phyloP scores from a whole-genome alignment of 345 rosid genomes.

The Eucalyptus marginata region DNA sequence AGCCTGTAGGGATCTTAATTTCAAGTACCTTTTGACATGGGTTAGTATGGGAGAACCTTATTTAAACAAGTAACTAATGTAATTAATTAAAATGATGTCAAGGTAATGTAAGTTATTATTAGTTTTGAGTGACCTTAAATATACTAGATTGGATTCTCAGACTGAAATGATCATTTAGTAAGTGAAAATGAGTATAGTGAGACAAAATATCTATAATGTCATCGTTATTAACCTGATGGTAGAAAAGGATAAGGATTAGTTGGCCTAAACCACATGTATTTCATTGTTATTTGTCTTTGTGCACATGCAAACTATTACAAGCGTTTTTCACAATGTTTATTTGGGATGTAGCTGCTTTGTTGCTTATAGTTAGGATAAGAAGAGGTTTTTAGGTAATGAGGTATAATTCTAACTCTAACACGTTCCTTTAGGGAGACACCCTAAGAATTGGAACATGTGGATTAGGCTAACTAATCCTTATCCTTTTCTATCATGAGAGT shows the following conservation, averaged over 20 bases:
- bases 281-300: neutral
- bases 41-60: slow-evolving; percentile 55
- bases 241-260: neutral
- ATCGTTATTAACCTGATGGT: neutral
- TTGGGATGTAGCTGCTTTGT: neutral
- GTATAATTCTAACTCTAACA: neutral
- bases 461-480: too few species aligned
- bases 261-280: fast-evolving
- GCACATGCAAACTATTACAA: neutral
- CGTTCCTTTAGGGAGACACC: neutral
- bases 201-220: neutral
- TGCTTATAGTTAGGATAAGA: neutral
- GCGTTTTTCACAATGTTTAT: neutral
- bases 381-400: neutral
- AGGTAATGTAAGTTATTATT: neutral
- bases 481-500: too few species aligned
- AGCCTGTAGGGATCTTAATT: slow-evolving; percentile 34
- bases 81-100: neutral
- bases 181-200: neutral
- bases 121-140: neutral
- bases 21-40: slow-evolving; percentile 65
- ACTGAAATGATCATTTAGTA: neutral
- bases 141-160: neutral
- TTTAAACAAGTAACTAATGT: neutral
- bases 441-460: neutral